phyloP scores from a whole-genome alignment of 2,329 filamentous ascomycete species.

The Sclerotinia spermophila region DNA sequence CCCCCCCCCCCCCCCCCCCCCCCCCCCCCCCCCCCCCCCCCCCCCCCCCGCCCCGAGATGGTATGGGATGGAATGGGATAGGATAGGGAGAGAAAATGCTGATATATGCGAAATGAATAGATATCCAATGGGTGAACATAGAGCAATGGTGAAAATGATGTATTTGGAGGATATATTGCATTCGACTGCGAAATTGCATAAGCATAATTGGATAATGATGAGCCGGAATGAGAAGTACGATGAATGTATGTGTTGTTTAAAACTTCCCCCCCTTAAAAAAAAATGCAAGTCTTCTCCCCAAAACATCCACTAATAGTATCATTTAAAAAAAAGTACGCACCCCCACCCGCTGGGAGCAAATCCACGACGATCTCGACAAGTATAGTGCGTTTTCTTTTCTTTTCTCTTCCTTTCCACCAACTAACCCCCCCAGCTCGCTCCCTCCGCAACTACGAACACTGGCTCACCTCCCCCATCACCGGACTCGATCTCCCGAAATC shows the following conservation, averaged over 20 bases:
- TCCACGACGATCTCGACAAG: slow-evolving; percentile 23
- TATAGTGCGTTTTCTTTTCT: slow-evolving; percentile 23
- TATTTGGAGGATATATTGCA: slow-evolving; percentile 24
- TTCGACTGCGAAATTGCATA: slow-evolving; percentile 22
- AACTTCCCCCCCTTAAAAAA: too few species aligned
- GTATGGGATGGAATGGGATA: too few species aligned
- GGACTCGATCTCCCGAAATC: neutral
- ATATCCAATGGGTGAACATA: slow-evolving; percentile 17
- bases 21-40: too few species aligned
- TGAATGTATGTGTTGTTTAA: slow-evolving; percentile 16
- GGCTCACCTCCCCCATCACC: slow-evolving; percentile 13
- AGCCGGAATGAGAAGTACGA: slow-evolving; percentile 23
- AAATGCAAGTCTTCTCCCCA: too few species aligned
- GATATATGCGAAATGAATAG: neutral
- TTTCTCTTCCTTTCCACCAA: too few species aligned
- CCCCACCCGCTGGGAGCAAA: slow-evolving; percentile 20
- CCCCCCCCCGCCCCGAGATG: too few species aligned
- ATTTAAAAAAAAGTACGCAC: slow-evolving; percentile 19
- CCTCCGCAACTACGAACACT: slow-evolving; percentile 21
- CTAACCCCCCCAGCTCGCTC: slow-evolving; percentile 19
- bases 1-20: too few species aligned
- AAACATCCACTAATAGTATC: neutral
- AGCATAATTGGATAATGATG: slow-evolving; percentile 24
- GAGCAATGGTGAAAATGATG: slow-evolving; percentile 20
- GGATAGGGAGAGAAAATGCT: neutral